Evolutionary conservation across 169 alveolate genomes (phyloP).

Genomic region (Cryptosporidium canis): DNA sequence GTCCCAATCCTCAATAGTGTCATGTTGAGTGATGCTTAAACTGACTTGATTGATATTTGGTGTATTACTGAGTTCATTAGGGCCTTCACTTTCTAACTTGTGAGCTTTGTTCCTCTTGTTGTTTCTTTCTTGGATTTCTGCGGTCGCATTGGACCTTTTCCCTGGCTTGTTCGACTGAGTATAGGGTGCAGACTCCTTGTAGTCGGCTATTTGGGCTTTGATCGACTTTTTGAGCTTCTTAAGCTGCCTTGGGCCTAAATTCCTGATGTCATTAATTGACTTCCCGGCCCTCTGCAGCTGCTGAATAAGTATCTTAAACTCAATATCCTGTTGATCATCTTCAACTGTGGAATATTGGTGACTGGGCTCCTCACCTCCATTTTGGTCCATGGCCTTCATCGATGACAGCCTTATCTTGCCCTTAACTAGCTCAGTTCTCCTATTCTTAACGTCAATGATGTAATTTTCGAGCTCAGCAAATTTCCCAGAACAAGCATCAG

Average conservation of each 20-base stretch:
- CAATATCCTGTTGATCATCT: conserved; percentile 18
- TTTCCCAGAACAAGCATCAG: neutral
- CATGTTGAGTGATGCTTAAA: neutral
- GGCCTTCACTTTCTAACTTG: neutral
- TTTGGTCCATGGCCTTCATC: neutral
- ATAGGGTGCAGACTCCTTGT: neutral
- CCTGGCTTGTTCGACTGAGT: neutral
- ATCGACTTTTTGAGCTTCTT: conserved; percentile 50
- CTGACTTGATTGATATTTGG: neutral
- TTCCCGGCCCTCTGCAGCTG: conserved; percentile 38
- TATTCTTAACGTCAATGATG: neutral
- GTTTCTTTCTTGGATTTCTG: neutral
- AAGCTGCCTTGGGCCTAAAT: conserved; percentile 70
- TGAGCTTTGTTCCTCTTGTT: neutral
- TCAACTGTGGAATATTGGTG: neutral
- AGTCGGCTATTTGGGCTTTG: neutral
- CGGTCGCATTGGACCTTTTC: neutral
- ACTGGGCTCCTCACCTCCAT: neutral
- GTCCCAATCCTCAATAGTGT: neutral
- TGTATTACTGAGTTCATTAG: neutral
- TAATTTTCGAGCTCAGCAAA: neutral
- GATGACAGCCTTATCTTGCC: conserved; percentile 25
- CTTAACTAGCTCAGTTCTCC: conserved; percentile 15
- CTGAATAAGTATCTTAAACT: conserved; percentile 2
- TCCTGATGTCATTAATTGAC: conserved; percentile 27